Conservation (phyloP, 73 alveolate genomes). For the Paramecium biaurelia region DNA sequence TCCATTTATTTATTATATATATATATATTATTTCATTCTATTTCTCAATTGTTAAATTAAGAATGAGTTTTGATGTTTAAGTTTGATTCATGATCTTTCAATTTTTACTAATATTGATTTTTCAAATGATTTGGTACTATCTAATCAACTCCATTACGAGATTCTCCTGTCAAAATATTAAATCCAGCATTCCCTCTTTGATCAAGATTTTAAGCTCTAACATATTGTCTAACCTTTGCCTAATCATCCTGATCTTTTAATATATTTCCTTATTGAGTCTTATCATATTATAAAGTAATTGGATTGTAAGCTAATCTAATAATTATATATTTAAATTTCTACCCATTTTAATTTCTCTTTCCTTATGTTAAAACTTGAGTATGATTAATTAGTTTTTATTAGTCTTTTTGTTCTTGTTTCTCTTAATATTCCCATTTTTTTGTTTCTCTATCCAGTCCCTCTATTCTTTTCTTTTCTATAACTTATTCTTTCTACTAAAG, state of each 20-base stretch:
- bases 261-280: constrained; percentile 27
- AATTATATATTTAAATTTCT: background rate
- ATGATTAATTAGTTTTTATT: background rate
- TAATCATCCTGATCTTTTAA: constrained; percentile 33
- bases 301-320: constrained; percentile 43
- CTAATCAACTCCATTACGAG: constrained; percentile 18
- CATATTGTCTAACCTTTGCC: constrained; percentile 14
- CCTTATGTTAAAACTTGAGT: background rate
- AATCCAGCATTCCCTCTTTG: constrained; percentile 30
- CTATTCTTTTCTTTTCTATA: background rate
- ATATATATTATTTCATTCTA: background rate
- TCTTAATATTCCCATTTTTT: constrained; percentile 36
- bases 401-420: background rate
- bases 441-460: constrained; percentile 16
- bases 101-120: background rate
- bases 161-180: constrained; percentile 43
- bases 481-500: background rate
- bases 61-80: background rate
- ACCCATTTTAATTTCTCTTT: background rate
- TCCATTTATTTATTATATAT: background rate
- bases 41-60: background rate
- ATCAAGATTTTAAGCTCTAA: constrained; percentile 29
- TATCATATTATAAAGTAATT: constrained; percentile 48
- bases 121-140: constrained; percentile 2
- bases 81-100: background rate